Percentiles rank a stretch among this genome's conserved stretches.
These are phyloP conservation scores for Acanthochlamys bracteata DNA, from an alignment of 106 monocot genomes.

Conservation along the genomic window DNA sequence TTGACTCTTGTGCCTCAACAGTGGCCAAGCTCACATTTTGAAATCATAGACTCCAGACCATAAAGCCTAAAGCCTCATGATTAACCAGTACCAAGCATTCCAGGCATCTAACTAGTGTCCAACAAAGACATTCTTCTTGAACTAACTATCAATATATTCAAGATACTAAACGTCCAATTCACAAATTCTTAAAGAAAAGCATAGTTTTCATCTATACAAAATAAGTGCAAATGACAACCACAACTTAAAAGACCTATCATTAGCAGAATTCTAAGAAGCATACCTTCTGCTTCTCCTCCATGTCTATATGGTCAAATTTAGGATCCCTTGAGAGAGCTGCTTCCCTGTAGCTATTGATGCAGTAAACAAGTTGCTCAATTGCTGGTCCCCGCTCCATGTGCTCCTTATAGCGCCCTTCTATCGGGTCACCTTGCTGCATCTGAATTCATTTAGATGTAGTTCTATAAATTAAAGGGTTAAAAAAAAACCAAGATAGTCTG, in stretches of 20 bases:
- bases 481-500: neutral
- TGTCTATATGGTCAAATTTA: conserved; percentile 89
- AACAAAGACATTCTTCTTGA: no score
- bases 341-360: conserved; percentile 71
- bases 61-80: no score
- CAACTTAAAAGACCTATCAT: neutral
- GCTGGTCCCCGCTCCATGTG: conserved; percentile 55
- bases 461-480: neutral
- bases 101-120: no score
- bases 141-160: no score
- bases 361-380: conserved; percentile 51
- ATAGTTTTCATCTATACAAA: no score
- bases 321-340: conserved; percentile 77
- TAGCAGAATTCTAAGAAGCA: neutral
- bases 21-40: no score
- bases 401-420: conserved; percentile 75
- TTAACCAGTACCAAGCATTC: no score
- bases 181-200: no score
- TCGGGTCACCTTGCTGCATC: conserved; percentile 73
- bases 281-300: conserved; percentile 90
- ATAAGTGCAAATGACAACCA: neutral
- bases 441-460: neutral
- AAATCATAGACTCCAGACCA: no score
- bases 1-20: no score
- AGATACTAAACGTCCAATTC: no score